Conservation (phyloP, 2,329 filamentous ascomycete species). For the Cyphellophora europaea region DNA sequence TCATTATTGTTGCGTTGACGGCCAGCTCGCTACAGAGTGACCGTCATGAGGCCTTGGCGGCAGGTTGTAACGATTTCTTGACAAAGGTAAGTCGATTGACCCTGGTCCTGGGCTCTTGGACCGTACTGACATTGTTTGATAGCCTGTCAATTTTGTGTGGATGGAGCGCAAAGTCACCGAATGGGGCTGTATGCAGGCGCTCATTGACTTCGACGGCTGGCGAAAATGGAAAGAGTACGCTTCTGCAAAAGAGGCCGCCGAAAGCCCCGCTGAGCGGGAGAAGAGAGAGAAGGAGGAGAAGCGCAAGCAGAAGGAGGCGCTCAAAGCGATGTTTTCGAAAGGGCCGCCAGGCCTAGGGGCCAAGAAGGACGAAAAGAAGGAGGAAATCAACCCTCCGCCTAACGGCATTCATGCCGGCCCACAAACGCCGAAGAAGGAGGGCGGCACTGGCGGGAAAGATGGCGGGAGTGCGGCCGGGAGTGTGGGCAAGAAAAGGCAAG, state of each 20-base stretch:
- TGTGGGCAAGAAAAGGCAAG: not conserved
- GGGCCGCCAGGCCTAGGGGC: conserved; percentile 9
- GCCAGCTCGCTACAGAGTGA: conserved; percentile 92
- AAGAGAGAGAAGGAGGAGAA: conserved; percentile 19
- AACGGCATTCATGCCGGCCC: too few relatives aligned
- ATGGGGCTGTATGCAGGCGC: conserved; percentile 98
- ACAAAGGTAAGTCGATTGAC: conserved; percentile 64
- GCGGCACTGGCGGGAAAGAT: too few relatives aligned
- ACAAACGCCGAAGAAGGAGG: too few relatives aligned
- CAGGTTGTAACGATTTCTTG: conserved; percentile 95
- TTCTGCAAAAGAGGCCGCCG: conserved; percentile 23
- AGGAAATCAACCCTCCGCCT: not conserved
- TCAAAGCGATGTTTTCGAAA: conserved; percentile 18
- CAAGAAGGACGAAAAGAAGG: conserved; percentile 12
- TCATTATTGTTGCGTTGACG: conserved; percentile 95
- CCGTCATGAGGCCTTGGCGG: conserved; percentile 85
- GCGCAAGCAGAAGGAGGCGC: conserved; percentile 17
- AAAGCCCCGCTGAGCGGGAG: conserved; percentile 15
- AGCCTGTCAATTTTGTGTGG: conserved; percentile 95
- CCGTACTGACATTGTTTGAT: conserved; percentile 6
- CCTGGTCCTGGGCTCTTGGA: conserved; percentile 2
- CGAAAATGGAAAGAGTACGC: conserved; percentile 87
- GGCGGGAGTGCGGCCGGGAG: too few relatives aligned
- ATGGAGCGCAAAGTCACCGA: conserved; percentile 96
- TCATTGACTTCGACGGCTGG: conserved; percentile 98